Evolutionary conservation across 768 basidiomycete genomes (phyloP).

Genomic region (Hypsizygus marmoreus): DNA sequence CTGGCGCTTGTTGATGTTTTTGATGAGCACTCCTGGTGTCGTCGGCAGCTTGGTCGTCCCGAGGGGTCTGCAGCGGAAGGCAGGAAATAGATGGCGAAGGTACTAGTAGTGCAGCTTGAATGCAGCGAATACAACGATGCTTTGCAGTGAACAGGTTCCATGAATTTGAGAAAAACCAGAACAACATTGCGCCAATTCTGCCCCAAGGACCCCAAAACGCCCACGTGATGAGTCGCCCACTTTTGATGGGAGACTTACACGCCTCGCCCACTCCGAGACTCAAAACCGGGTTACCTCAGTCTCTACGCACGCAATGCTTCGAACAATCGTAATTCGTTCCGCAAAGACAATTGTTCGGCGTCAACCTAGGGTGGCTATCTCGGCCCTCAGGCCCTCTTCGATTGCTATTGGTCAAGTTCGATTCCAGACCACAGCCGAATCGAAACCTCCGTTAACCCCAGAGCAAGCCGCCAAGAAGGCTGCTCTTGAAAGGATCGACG

Average conservation of each 20-base stretch:
- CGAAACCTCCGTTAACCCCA: constrained; percentile 26
- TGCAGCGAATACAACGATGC: no score
- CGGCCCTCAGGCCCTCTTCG: constrained; percentile 11
- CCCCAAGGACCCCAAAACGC: neutral
- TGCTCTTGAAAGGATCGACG: constrained; percentile 36
- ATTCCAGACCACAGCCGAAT: constrained; percentile 18
- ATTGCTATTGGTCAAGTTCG: constrained; percentile 13
- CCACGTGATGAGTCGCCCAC: constrained; percentile 1
- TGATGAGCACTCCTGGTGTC: no score
- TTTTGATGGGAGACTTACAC: no score
- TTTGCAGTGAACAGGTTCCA: no score
- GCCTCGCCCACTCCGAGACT: no score
- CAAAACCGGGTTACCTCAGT: neutral
- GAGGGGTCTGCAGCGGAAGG: no score
- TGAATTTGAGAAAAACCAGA: no score
- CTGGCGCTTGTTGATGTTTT: no score
- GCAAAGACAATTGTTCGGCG: constrained; percentile 20
- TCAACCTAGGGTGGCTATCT: constrained; percentile 5
- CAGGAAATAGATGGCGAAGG: no score
- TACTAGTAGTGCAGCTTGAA: no score
- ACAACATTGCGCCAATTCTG: constrained; percentile 9
- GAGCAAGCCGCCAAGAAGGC: constrained; percentile 35
- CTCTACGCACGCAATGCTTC: constrained; percentile 24
- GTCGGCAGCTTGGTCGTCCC: no score
- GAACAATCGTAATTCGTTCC: constrained; percentile 26